These are phyloP conservation scores for Drechslera avenae DNA, from an alignment of 2,329 filamentous ascomycete genomes.

Conservation along the genomic window DNA sequence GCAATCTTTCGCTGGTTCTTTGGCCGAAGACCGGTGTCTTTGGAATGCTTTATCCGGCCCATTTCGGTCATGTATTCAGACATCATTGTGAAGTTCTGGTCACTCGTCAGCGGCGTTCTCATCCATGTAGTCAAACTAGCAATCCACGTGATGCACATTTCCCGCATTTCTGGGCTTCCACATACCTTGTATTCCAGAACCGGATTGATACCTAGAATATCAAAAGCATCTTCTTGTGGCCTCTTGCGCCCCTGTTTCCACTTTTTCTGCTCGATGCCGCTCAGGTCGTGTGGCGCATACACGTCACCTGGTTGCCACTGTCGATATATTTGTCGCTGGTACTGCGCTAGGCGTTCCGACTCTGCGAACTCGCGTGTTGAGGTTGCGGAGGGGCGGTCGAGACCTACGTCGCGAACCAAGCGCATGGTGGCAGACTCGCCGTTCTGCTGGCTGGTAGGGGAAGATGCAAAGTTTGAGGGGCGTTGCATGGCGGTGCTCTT, in stretches of 20 bases:
- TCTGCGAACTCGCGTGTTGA: slow-evolving; percentile 32
- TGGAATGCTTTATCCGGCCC: slow-evolving; percentile 81
- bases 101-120: neutral
- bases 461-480: slow-evolving; percentile 7
- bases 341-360: slow-evolving; percentile 51
- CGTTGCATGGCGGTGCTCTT: slow-evolving; percentile 13
- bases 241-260: slow-evolving; percentile 65
- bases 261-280: slow-evolving; percentile 76
- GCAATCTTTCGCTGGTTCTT: slow-evolving; percentile 93
- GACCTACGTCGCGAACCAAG: slow-evolving; percentile 26
- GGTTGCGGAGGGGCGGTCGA: slow-evolving; percentile 21
- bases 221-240: slow-evolving; percentile 71
- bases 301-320: slow-evolving; percentile 80
- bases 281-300: slow-evolving; percentile 88
- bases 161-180: neutral
- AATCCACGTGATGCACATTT: slow-evolving; percentile 19
- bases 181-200: slow-evolving; percentile 83
- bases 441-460: neutral
- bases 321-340: slow-evolving; percentile 69
- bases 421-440: slow-evolving; percentile 16
- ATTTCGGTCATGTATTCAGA: slow-evolving; percentile 84
- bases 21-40: slow-evolving; percentile 76
- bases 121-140: neutral
- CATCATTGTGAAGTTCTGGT: slow-evolving; percentile 88
- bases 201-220: slow-evolving; percentile 79